Base-by-base conservation (phyloP, 2,329 filamentous ascomycete species). In the Dothideomycetes sp. region DNA sequence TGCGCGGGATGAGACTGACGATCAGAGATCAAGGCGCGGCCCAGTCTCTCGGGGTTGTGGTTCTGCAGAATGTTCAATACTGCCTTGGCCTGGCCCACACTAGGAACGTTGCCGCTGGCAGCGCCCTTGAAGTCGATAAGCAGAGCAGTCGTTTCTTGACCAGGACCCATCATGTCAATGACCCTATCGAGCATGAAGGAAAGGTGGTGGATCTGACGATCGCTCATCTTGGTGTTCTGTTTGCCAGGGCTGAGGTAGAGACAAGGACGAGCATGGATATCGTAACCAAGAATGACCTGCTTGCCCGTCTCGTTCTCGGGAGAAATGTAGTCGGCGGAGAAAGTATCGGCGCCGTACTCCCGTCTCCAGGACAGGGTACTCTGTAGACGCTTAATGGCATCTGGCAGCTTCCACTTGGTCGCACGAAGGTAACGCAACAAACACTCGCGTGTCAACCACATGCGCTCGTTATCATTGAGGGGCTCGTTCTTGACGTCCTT, bases 221-320 rank as follows among this genome's bases (percentile, higher is more conserved):
- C 84, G 47, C 79, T 83, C 43, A 79, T 74, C 51, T 93, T 81
- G 1, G 91, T 96, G 69, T 98, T 98, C 66, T 98, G 91, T 51
- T 82, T 79, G 22, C 81, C 84, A 1, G 91, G 91, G 58, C 83
- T 82, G 45, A 98, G 74, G 64, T 95, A 95, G 55, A 91, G 77
- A 61, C 88, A 95, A 2, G 88, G 86, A n/a, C 89, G 73, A 35
- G 74, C 82, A 46, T 85, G 69, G 45, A 81, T 84, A 65, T 98
- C 91, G 63, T 79, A 98, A 29, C 91, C 91, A 15, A 91, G 63
- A 44, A 94, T 72, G 44, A 94, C 73, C 62, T 96, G 89, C 70
- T 98, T 98, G 51, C 91, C 91, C 8, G 89, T 96, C 67, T 89
- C 87, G 61, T 95, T 94, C 69, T 98, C 91, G 10, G 84, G 78